phyloP scores from a whole-genome alignment of 306 rosid genomes.

The Pueraria montana region DNA sequence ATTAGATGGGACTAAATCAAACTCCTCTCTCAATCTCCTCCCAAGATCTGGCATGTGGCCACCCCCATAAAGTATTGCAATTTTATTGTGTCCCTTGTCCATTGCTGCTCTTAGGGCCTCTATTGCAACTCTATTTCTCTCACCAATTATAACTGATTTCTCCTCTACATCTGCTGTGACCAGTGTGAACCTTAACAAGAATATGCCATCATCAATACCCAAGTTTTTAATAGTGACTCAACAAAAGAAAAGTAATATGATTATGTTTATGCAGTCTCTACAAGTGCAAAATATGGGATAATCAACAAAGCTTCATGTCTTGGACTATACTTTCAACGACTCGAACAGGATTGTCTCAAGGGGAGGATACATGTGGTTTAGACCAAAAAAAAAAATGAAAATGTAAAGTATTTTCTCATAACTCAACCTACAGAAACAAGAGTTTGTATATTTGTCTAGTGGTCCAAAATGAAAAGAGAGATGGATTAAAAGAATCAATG shows the following conservation, averaged over 20 bases:
- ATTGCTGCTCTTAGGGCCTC: conserved; percentile 71
- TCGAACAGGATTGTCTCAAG: too few relatives aligned
- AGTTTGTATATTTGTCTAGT: conserved; percentile 10
- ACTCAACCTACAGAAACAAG: background rate
- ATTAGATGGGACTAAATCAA: conserved; percentile 73
- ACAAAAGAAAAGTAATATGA: conserved; percentile 22
- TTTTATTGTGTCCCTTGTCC: conserved; percentile 77
- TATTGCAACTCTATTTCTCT: conserved; percentile 83
- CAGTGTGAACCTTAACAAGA: conserved; percentile 72
- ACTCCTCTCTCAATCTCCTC: conserved; percentile 84
- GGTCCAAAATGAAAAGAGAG: conserved; percentile 19
- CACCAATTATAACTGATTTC: conserved; percentile 86
- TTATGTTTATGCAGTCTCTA: background rate
- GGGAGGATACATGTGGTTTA: too few relatives aligned
- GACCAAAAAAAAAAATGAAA: too few relatives aligned
- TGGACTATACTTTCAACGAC: too few relatives aligned
- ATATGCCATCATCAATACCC: conserved; percentile 46
- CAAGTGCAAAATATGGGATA: conserved; percentile 21
- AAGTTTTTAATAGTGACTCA: conserved; percentile 19
- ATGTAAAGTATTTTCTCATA: conserved; percentile 1
- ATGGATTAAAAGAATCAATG: conserved; percentile 12
- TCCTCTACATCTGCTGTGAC: conserved; percentile 84
- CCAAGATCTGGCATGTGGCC: conserved; percentile 99
- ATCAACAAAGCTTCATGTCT: conserved; percentile 25
- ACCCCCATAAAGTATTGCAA: conserved; percentile 95